A percentile compares a stretch with the other conserved stretches of the same genome.
These are phyloP conservation scores for Cucurbitaria berberidis DNA, from an alignment of 2,329 filamentous ascomycete genomes.

Conservation along the genomic window DNA sequence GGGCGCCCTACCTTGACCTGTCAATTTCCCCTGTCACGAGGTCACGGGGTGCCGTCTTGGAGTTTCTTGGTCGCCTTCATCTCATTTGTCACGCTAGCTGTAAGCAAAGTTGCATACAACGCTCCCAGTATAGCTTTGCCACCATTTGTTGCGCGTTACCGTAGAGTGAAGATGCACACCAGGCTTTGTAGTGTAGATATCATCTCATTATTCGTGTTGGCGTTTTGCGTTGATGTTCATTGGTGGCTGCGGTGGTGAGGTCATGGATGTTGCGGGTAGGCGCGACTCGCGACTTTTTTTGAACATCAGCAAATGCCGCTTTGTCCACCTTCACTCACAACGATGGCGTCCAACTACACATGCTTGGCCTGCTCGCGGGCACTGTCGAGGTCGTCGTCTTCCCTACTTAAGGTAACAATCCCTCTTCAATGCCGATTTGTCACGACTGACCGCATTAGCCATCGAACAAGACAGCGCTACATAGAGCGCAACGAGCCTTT, in stretches of 20 bases:
- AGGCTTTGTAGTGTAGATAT: neutral
- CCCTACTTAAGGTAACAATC: constrained; percentile 27
- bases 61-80: neutral
- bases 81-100: neutral
- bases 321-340: constrained; percentile 9
- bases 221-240: constrained; percentile 14
- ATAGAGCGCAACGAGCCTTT: constrained; percentile 30
- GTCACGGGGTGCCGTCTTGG: neutral
- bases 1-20: neutral
- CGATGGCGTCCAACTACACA: constrained; percentile 47
- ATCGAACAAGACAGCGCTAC: constrained; percentile 23
- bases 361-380: constrained; percentile 46
- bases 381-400: constrained; percentile 22
- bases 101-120: neutral
- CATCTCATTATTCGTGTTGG: constrained; percentile 8
- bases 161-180: neutral
- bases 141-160: neutral
- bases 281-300: constrained; percentile 37
- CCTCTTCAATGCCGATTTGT: neutral
- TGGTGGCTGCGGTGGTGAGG: constrained; percentile 34
- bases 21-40: neutral
- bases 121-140: neutral
- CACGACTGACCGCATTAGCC: constrained; percentile 29
- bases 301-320: constrained; percentile 12
- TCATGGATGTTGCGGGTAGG: constrained; percentile 38